These are phyloP conservation scores for Talaromyces islandicus DNA, from an alignment of 2,329 filamentous ascomycete genomes.

Conservation along the genomic window DNA sequence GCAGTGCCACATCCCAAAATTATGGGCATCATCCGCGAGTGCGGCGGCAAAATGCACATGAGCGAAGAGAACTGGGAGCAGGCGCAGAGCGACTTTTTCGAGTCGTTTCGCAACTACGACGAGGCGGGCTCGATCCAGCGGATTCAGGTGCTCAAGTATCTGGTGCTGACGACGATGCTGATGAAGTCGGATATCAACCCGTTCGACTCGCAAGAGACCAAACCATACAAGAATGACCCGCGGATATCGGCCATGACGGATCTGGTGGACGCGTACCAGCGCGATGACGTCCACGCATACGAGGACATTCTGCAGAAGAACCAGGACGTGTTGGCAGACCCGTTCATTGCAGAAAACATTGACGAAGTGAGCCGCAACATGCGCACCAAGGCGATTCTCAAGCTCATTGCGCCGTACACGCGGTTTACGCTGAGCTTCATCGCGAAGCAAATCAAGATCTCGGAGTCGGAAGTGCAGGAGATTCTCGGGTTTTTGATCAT, in stretches of 20 bases:
- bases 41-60: conserved; percentile 99
- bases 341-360: conserved; percentile 98
- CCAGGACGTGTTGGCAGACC: conserved; percentile 80
- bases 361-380: conserved; percentile 98
- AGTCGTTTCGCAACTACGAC: conserved; percentile 98
- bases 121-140: conserved; percentile 93
- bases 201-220: conserved; percentile 97
- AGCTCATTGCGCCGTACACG: conserved; percentile 90
- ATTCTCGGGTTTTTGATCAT: conserved; percentile 94
- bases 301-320: conserved; percentile 82
- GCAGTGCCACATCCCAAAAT: conserved; percentile 97
- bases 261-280: conserved; percentile 91
- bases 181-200: conserved; percentile 99
- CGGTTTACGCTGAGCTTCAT: conserved; percentile 86
- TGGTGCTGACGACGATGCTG: conserved; percentile 93
- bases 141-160: conserved; percentile 95
- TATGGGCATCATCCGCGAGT: conserved; percentile 98
- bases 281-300: conserved; percentile 88
- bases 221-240: conserved; percentile 93
- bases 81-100: conserved; percentile 95
- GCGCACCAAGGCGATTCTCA: conserved; percentile 90
- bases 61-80: conserved; percentile 99
- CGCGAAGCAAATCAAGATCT: conserved; percentile 79
- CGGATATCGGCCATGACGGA: conserved; percentile 97
- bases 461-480: conserved; percentile 80